Evolutionary conservation across 305 asterid species (phyloP).

Genomic region (Solanum hybrid): DNA sequence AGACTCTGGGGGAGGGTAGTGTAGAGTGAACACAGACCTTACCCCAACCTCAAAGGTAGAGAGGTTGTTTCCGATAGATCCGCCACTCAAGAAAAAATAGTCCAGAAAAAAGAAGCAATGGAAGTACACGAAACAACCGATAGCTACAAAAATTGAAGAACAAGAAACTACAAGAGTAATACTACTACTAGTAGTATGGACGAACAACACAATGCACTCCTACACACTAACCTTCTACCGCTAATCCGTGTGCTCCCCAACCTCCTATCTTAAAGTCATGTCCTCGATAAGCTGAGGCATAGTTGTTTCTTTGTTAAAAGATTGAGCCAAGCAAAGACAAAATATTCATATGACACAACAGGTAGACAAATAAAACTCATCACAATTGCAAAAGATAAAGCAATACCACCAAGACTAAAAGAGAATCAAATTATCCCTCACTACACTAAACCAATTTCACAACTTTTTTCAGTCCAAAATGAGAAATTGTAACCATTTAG

Average conservation of each 20-base stretch:
- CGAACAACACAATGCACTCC: not conserved
- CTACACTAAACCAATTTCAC: not conserved
- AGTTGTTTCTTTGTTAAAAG: not conserved
- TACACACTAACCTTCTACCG: not conserved
- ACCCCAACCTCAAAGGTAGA: not conserved
- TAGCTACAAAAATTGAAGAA: not conserved
- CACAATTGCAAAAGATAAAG: not conserved
- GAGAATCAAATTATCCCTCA: not conserved
- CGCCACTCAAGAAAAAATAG: not conserved
- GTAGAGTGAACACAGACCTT: not conserved
- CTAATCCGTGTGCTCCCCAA: not conserved
- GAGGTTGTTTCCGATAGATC: not conserved
- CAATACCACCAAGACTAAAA: not conserved
- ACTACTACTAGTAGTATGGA: not conserved
- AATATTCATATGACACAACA: not conserved
- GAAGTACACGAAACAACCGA: not conserved
- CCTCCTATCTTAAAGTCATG: not conserved
- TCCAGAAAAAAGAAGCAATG: not conserved
- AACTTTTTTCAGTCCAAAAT: not conserved
- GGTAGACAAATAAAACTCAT: not conserved
- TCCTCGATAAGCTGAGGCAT: not conserved
- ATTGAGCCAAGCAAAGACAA: not conserved
- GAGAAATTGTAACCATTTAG: not conserved
- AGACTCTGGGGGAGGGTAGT: not conserved
- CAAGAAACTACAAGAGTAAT: not conserved